These are phyloP conservation scores for Penicillium sp. DNA, from an alignment of 2,329 filamentous ascomycete genomes.

Conservation along the genomic window DNA sequence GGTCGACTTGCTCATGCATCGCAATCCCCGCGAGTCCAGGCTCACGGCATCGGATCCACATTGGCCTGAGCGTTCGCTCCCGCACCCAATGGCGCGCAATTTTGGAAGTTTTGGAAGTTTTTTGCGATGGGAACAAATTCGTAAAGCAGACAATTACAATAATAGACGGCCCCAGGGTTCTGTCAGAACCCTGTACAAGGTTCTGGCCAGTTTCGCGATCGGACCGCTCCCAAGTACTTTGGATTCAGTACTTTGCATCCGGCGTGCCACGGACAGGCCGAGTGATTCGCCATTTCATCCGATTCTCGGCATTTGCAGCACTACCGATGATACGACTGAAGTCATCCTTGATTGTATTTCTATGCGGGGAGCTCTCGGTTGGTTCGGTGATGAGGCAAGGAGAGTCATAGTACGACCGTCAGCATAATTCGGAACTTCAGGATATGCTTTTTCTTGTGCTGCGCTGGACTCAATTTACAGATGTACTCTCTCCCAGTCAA, in stretches of 20 bases:
- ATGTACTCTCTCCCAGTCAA: too few species aligned
- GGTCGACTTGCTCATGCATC: slow-evolving; percentile 9
- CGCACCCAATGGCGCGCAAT: background rate
- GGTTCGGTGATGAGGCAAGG: too few species aligned
- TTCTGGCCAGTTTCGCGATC: slow-evolving; percentile 16
- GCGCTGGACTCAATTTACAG: too few species aligned
- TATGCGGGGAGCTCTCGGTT: too few species aligned
- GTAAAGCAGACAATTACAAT: too few species aligned
- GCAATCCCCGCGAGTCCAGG: slow-evolving; percentile 9
- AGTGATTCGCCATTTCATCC: slow-evolving; percentile 17
- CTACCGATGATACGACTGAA: background rate
- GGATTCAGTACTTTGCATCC: slow-evolving; percentile 2
- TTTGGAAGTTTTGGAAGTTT: too few species aligned
- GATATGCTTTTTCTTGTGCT: too few species aligned
- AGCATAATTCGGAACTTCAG: too few species aligned
- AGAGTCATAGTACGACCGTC: too few species aligned
- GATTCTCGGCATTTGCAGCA: slow-evolving; percentile 17
- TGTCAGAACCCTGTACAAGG: slow-evolving; percentile 3
- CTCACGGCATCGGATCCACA: slow-evolving; percentile 12
- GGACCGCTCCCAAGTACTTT: background rate
- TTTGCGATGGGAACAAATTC: too few species aligned
- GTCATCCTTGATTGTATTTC: too few species aligned
- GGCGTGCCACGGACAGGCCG: slow-evolving; percentile 9
- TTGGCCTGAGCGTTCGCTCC: slow-evolving; percentile 18
- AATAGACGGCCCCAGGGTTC: background rate